phyloP scores from a whole-genome alignment of 768 basidiomycete genomes.

The Amanita fuliginea region DNA sequence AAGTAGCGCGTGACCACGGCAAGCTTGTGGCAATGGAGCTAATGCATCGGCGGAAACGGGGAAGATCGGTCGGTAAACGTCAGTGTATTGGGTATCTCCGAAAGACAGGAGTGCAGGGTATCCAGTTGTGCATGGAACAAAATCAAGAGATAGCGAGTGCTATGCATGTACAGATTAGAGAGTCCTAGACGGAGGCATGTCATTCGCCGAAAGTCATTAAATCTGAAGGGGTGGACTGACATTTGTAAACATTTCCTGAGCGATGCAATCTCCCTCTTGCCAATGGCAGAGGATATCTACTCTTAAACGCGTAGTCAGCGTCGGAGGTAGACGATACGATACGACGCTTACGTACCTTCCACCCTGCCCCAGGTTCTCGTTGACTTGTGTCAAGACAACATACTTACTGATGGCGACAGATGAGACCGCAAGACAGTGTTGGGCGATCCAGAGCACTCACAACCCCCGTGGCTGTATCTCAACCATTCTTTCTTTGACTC shows the following conservation, averaged over 20 bases:
- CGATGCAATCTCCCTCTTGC: constrained; percentile 75
- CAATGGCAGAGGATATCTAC: constrained; percentile 80
- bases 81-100: constrained; percentile 9
- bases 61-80: neutral
- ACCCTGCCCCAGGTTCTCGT: constrained; percentile 77
- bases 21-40: constrained; percentile 19
- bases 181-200: constrained; percentile 40
- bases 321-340: neutral
- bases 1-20: constrained; percentile 20
- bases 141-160: constrained; percentile 32
- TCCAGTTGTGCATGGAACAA: neutral
- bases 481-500: constrained; percentile 79
- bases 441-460: constrained; percentile 35
- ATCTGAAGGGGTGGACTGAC: constrained; percentile 29
- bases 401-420: constrained; percentile 51
- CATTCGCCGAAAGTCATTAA: constrained; percentile 2
- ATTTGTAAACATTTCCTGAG: constrained; percentile 71
- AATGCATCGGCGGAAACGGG: constrained; percentile 8
- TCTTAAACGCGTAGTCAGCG: constrained; percentile 23
- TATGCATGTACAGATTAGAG: constrained; percentile 39
- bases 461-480: constrained; percentile 75
- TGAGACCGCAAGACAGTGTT: neutral
- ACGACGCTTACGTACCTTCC: constrained; percentile 43
- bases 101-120: constrained; percentile 5
- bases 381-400: constrained; percentile 76